phyloP scores from a whole-genome alignment of 352 stramenopile genomes.

The Peronospora destructor region DNA sequence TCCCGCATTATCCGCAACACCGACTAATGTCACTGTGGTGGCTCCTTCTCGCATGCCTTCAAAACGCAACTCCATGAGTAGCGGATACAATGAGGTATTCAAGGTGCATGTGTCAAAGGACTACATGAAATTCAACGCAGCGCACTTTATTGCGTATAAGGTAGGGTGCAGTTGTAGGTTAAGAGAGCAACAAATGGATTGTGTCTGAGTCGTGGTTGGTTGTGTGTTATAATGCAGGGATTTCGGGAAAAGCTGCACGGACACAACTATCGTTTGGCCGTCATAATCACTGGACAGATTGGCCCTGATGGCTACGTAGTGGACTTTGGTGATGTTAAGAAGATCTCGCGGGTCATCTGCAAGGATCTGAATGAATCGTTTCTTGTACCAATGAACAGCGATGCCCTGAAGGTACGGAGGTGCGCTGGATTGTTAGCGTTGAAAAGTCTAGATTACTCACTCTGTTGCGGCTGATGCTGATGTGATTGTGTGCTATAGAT shows the following conservation, averaged over 20 bases:
- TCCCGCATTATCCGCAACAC: neutral
- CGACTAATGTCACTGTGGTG: slow-evolving; percentile 6
- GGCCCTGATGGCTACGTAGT: slow-evolving; percentile 94
- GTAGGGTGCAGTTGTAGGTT: slow-evolving; percentile 15
- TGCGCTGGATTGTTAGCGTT: neutral
- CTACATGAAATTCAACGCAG: slow-evolving; percentile 90
- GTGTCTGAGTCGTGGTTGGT: slow-evolving; percentile 3
- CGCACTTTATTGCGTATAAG: slow-evolving; percentile 88
- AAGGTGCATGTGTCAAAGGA: slow-evolving; percentile 87
- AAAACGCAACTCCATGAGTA: slow-evolving; percentile 22
- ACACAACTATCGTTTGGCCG: slow-evolving; percentile 95
- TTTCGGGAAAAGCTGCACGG: slow-evolving; percentile 96
- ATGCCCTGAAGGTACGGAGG: slow-evolving; percentile 78
- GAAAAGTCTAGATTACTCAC: neutral
- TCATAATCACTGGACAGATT: slow-evolving; percentile 85
- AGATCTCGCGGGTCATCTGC: slow-evolving; percentile 90
- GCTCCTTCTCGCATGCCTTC: neutral
- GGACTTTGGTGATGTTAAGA: slow-evolving; percentile 98
- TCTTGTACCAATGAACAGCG: slow-evolving; percentile 91
- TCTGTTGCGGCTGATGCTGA: neutral
- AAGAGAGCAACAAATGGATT: neutral
- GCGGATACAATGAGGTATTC: slow-evolving; percentile 65
- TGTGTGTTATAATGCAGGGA: slow-evolving; percentile 34
- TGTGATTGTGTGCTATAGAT: slow-evolving; percentile 38
- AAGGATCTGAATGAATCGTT: slow-evolving; percentile 97